These are phyloP conservation scores for Thamnidium elegans DNA, from an alignment of 192 early-diverging fungal genomes.

Conservation along the genomic window DNA sequence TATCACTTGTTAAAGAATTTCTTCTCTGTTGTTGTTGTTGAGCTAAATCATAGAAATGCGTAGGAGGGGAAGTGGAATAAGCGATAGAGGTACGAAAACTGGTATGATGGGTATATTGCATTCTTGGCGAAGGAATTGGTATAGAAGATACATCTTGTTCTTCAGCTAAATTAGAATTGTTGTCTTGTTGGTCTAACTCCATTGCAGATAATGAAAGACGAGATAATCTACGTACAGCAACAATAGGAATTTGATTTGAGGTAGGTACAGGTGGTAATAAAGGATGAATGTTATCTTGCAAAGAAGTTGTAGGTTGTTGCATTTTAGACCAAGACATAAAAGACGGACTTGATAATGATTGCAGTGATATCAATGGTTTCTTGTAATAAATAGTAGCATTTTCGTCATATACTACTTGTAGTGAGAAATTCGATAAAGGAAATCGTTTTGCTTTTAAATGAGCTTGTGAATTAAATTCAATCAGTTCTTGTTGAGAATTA, in stretches of 20 bases:
- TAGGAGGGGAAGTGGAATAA: slow-evolving; percentile 25
- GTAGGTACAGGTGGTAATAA: background rate
- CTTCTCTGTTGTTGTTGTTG: slow-evolving; percentile 22
- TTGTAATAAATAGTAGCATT: too few species aligned
- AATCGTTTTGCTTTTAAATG: background rate
- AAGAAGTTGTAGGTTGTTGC: too few species aligned
- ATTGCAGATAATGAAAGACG: slow-evolving; percentile 30
- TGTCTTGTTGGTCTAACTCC: slow-evolving; percentile 15
- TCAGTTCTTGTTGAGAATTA: background rate
- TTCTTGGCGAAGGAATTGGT: slow-evolving; percentile 22
- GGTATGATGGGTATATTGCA: slow-evolving; percentile 38
- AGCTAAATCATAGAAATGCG: slow-evolving; percentile 10
- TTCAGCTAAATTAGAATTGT: background rate
- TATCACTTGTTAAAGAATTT: slow-evolving; percentile 21
- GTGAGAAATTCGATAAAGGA: background rate
- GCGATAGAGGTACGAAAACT: slow-evolving; percentile 3
- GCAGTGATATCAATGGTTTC: too few species aligned
- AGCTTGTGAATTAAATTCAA: background rate
- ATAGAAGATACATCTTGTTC: background rate
- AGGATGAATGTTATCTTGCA: background rate
- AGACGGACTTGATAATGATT: too few species aligned
- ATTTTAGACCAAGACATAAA: too few species aligned
- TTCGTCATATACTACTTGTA: background rate
- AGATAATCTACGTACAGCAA: slow-evolving; percentile 23
- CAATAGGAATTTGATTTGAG: background rate